These are phyloP conservation scores for Fusarium avenaceum DNA, from an alignment of 2,329 filamentous ascomycete species.

Conservation along the genomic window DNA sequence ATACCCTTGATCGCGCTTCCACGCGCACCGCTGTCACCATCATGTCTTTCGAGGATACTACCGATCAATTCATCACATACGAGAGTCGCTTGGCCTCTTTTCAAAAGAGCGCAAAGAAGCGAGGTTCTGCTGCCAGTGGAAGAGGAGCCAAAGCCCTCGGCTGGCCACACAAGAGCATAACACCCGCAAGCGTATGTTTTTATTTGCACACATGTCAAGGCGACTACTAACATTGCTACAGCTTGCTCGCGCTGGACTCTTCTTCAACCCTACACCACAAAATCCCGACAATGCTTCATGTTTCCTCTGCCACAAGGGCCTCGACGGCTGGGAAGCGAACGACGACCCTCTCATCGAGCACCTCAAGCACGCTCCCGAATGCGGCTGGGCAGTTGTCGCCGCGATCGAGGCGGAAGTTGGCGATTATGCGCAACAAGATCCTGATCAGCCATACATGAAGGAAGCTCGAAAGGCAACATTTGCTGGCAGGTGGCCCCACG, in stretches of 20 bases:
- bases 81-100: conserved; percentile 87
- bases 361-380: conserved; percentile 82
- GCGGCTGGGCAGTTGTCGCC: conserved; percentile 86
- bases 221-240: conserved; percentile 57
- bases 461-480: conserved; percentile 88
- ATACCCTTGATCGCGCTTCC: conserved; percentile 36
- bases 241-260: conserved; percentile 93
- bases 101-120: conserved; percentile 74
- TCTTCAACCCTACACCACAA: conserved; percentile 80
- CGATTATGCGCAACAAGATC: conserved; percentile 78
- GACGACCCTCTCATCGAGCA: conserved; percentile 90
- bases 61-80: conserved; percentile 70
- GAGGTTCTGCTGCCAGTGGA: conserved; percentile 73
- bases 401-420: conserved; percentile 72
- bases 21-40: conserved; percentile 40
- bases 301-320: conserved; percentile 84
- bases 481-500: conserved; percentile 87
- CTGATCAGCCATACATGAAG: conserved; percentile 76
- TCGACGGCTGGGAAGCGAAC: conserved; percentile 92
- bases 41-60: conserved; percentile 55
- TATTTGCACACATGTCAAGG: conserved; percentile 8
- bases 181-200: conserved; percentile 51
- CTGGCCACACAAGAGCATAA: conserved; percentile 79
- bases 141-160: conserved; percentile 66
- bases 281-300: conserved; percentile 91